Evolutionary conservation across 129 eudicot genomes (phyloP).

Genomic region (Centella asiatica): DNA sequence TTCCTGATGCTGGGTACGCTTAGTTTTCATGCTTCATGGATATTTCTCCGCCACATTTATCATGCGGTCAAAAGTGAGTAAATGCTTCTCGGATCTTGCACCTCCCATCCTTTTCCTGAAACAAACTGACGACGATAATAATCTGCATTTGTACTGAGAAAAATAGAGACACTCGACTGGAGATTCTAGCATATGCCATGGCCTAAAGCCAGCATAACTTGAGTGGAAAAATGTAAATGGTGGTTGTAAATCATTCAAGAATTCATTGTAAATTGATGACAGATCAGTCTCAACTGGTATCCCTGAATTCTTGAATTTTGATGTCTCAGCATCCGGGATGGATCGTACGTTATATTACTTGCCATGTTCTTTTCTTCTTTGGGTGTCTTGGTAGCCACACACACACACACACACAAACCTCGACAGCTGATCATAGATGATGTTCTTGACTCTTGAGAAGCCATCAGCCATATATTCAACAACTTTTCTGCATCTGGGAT

Average conservation of each 20-base stretch:
- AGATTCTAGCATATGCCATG: neutral
- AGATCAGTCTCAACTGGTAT: too few relatives aligned
- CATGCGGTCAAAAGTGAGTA: conserved; percentile 72
- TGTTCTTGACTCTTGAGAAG: too few relatives aligned
- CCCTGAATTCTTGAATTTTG: too few relatives aligned
- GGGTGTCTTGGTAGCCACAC: too few relatives aligned
- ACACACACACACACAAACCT: too few relatives aligned
- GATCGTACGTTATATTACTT: too few relatives aligned
- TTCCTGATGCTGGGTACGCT: conserved; percentile 78
- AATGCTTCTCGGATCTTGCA: conserved; percentile 6
- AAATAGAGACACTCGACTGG: neutral
- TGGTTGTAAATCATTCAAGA: neutral
- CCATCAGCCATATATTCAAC: too few relatives aligned
- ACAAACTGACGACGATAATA: neutral
- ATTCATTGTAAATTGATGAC: neutral
- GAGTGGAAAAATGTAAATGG: neutral
- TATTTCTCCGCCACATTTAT: conserved; percentile 59
- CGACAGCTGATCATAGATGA: too few relatives aligned
- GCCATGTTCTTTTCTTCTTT: too few relatives aligned
- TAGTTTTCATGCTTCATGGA: conserved; percentile 59
- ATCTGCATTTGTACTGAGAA: neutral
- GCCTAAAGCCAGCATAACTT: neutral
- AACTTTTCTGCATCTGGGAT: too few relatives aligned
- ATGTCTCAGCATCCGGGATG: too few relatives aligned
- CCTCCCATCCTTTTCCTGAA: neutral